These are phyloP conservation scores for Lycium barbarum DNA, from an alignment of 257 asterid genomes.

Conservation along the genomic window DNA sequence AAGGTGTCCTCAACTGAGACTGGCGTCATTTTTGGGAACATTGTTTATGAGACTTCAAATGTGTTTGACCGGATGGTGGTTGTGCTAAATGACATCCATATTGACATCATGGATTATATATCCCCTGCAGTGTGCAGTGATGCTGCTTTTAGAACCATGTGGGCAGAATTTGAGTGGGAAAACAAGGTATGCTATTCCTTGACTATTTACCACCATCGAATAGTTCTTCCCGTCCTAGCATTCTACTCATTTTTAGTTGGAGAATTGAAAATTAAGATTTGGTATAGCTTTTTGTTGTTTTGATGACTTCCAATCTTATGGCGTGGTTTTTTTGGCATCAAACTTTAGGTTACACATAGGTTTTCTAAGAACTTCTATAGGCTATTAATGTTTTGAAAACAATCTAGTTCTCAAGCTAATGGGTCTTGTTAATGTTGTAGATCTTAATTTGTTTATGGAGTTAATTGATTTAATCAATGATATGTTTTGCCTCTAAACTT, in stretches of 20 bases:
- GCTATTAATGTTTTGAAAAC: background rate
- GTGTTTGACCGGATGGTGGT: constrained; percentile 89
- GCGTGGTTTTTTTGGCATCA: constrained; percentile 1
- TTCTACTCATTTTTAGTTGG: background rate
- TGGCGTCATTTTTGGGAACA: constrained; percentile 94
- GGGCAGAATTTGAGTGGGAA: constrained; percentile 99
- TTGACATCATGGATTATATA: constrained; percentile 97
- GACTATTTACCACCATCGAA: background rate
- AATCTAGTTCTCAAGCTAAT: background rate
- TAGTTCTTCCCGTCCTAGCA: background rate
- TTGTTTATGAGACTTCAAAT: constrained; percentile 92
- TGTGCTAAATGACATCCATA: constrained; percentile 93
- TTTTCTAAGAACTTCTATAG: background rate
- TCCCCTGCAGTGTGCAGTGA: constrained; percentile 94
- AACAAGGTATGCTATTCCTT: constrained; percentile 64
- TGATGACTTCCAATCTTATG: background rate
- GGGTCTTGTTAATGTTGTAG: constrained; percentile 8
- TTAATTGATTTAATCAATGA: background rate
- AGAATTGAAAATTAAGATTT: background rate
- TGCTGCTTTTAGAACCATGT: constrained; percentile 93
- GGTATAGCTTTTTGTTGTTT: background rate
- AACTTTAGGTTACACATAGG: background rate
- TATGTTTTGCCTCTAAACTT: background rate
- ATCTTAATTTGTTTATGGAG: background rate
- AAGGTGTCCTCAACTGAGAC: constrained; percentile 98